These are phyloP conservation scores for Bretziella fagacearum DNA, from an alignment of 2,329 filamentous ascomycete genomes.

Conservation along the genomic window DNA sequence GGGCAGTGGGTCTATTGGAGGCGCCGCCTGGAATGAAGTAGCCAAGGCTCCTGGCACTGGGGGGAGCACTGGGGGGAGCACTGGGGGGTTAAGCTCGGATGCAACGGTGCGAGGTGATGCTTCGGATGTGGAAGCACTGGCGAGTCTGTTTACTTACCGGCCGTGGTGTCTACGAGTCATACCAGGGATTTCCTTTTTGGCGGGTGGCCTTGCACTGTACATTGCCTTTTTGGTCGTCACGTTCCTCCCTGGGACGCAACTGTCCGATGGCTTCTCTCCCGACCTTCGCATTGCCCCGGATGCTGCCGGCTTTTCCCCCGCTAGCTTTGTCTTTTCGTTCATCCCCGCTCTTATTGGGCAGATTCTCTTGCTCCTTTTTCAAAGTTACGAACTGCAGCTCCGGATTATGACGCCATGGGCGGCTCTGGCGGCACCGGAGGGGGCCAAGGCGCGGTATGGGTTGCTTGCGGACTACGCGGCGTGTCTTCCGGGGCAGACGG, in stretches of 20 bases:
- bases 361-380: constrained; percentile 48
- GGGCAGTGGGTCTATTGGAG: not conserved
- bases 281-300: constrained; percentile 44
- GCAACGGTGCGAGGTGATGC: constrained; percentile 6
- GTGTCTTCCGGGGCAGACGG: constrained; percentile 43
- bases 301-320: constrained; percentile 55
- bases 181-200: constrained; percentile 47
- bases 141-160: constrained; percentile 40
- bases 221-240: constrained; percentile 59
- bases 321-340: constrained; percentile 77
- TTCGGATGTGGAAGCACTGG: constrained; percentile 2
- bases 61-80: constrained; percentile 2
- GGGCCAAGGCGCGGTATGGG: constrained; percentile 43
- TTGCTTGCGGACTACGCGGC: constrained; percentile 56
- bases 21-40: not conserved
- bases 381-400: constrained; percentile 47
- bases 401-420: constrained; percentile 54
- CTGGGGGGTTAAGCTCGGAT: constrained; percentile 3
- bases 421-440: constrained; percentile 38
- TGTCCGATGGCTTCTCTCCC: constrained; percentile 56
- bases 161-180: constrained; percentile 59
- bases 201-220: constrained; percentile 43
- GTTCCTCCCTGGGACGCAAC: constrained; percentile 51
- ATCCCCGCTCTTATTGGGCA: constrained; percentile 51
- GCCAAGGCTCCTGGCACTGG: too few relatives aligned